Conservation (phyloP, 495 filamentous ascomycete species). For the Tuber microsphaerosporum region DNA sequence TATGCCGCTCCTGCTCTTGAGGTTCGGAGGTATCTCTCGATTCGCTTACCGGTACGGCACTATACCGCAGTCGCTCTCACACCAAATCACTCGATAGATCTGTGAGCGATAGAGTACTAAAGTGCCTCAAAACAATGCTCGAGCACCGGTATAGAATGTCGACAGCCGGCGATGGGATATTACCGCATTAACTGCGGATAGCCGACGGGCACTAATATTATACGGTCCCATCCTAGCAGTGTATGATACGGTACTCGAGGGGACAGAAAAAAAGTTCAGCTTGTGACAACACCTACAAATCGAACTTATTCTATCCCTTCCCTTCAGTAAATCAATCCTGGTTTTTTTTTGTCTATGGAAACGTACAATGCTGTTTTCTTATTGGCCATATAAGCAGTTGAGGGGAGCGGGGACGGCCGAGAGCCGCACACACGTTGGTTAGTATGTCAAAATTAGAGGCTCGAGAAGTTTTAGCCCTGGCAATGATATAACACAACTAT, state of each 20-base stretch:
- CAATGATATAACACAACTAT: not conserved
- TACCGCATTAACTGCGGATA: not conserved
- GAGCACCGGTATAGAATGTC: not conserved
- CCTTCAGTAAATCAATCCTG: not conserved
- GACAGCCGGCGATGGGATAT: not conserved
- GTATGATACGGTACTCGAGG: not conserved
- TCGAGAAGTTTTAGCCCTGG: not conserved
- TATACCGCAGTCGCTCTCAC: not conserved
- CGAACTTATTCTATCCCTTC: not conserved
- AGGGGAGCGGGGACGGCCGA: not conserved
- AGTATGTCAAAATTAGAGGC: not conserved
- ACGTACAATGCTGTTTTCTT: not conserved
- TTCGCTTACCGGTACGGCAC: not conserved
- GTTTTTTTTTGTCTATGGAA: not conserved
- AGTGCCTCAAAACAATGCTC: not conserved
- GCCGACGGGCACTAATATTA: not conserved
- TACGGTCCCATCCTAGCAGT: not conserved
- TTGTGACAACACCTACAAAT: not conserved
- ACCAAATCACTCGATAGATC: slow-evolving; percentile 2
- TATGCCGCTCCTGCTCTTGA: not conserved
- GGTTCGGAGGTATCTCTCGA: not conserved
- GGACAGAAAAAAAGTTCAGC: not conserved
- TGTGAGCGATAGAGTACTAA: not conserved
- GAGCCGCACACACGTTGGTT: not conserved
- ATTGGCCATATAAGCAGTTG: not conserved